Base-by-base conservation (phyloP, 2,329 filamentous ascomycete genomes). In the Xylaria sp. region DNA sequence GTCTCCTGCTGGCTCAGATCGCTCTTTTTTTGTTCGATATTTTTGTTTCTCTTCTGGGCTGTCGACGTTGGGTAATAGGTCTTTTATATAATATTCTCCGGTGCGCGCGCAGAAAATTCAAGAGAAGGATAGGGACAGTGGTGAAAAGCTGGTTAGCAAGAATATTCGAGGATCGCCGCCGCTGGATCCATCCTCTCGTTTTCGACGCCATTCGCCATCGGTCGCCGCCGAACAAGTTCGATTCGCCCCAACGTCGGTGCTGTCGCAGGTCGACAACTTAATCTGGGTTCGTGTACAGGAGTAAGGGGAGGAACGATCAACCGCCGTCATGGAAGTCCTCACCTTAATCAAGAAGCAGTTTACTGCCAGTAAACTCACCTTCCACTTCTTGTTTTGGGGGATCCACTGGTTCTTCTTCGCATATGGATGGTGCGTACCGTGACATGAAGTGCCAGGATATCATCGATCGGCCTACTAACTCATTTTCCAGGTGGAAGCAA, bases 331-430 rank as follows among this genome's bases (percentile, higher is more conserved):
- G 76, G 60, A 63, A 61, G 53, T 74, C 56, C 44, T 66, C 54
- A 61, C 62, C 21, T 65, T 82, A 59, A 60, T 85, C 60, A 80
- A 77, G 71, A 85, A 85, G 73, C 86, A 92, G 74, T 82, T 92
- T 56, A 85, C 84, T 49, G 73, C 81, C 16, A 78, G 80, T 48
- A 96, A 95, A 72, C 70, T 96, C 52, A 55, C 89, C 44, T 96
- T 95, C 73, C 89, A 95, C 71, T 65, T 90, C 61, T 71, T 94
- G 46, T 96, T 95, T 71, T 93, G 91, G 86, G 81, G 80, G 2
- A 76, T 90, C 39, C 92, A 96, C 69, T 85, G 85, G 72, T 87
- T 79, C 20, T 71, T 95, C n/a, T 96, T 96, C 70, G 88, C 82
- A 39, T 83, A 86, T 66, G 92, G 92, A 81, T 96, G 92, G 92